Evolutionary conservation across 2,329 filamentous ascomycete species (phyloP).

Genomic region (Xylaria polymorpha): DNA sequence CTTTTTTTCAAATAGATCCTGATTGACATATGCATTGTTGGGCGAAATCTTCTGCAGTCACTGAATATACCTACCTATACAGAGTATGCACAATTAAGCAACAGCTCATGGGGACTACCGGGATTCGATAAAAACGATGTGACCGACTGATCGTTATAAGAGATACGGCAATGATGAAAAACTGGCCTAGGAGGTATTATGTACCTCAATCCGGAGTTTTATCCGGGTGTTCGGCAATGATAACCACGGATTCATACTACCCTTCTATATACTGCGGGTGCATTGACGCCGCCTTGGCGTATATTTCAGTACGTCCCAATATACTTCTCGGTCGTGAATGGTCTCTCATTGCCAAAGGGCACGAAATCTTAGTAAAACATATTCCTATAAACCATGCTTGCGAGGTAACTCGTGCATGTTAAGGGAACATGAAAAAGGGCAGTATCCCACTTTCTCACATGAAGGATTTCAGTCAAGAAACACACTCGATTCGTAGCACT

Average conservation of each 20-base stretch:
- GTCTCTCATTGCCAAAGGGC: not conserved
- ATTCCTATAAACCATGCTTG: not conserved
- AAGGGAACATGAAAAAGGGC: not conserved
- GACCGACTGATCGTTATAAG: not conserved
- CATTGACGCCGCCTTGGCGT: conserved; percentile 29
- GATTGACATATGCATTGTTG: not conserved
- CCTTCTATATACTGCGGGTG: conserved; percentile 13
- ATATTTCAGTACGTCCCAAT: conserved; percentile 5
- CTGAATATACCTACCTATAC: not conserved
- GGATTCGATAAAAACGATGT: not conserved
- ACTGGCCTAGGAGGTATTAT: not conserved
- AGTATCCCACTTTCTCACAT: not conserved
- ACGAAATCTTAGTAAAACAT: not conserved
- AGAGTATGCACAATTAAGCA: not conserved
- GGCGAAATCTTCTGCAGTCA: not conserved
- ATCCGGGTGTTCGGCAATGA: conserved; percentile 26
- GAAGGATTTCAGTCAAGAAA: not conserved
- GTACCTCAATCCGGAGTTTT: conserved; percentile 20
- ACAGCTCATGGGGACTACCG: not conserved
- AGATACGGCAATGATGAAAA: not conserved
- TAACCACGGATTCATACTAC: conserved; percentile 2
- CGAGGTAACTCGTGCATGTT: not conserved
- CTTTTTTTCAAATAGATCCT: not conserved
- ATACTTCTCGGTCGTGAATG: conserved; percentile 12
- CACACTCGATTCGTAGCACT: not conserved